phyloP scores from a whole-genome alignment of 768 basidiomycete species.

The Lactifluus piperatus region DNA sequence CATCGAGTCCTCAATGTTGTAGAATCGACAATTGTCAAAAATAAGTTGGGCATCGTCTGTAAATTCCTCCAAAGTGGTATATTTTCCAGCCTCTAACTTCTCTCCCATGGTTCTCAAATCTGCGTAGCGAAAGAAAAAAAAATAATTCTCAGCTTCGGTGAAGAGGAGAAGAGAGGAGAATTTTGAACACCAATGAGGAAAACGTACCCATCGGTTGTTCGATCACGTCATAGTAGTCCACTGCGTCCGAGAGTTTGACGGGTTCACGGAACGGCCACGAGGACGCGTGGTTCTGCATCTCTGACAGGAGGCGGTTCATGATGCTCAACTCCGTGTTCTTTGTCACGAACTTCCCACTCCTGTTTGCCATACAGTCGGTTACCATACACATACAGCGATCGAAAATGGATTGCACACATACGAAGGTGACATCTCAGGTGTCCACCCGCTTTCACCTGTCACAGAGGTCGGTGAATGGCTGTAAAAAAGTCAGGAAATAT shows the following conservation, averaged over 20 bases:
- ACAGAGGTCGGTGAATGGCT: constrained; percentile 1
- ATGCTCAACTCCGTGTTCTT: constrained; percentile 51
- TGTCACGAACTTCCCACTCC: constrained; percentile 35
- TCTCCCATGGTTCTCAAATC: constrained; percentile 83
- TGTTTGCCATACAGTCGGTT: constrained; percentile 11
- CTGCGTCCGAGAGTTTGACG: constrained; percentile 69
- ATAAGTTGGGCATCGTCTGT: constrained; percentile 74
- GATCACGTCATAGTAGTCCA: constrained; percentile 87
- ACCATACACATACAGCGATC: background rate
- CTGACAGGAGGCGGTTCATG: constrained; percentile 72
- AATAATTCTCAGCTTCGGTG: background rate
- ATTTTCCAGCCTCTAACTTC: constrained; percentile 86
- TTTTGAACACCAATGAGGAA: background rate
- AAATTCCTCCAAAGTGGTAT: constrained; percentile 65
- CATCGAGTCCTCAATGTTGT: constrained; percentile 74
- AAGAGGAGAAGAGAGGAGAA: background rate
- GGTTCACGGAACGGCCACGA: constrained; percentile 87
- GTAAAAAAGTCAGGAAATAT: constrained; percentile 1
- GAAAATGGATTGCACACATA: constrained; percentile 31
- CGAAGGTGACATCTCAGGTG: constrained; percentile 68
- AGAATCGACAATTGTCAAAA: constrained; percentile 81
- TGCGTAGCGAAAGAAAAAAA: constrained; percentile 26
- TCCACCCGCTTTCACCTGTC: constrained; percentile 89
- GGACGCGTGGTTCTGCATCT: constrained; percentile 65
- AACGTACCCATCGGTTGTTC: constrained; percentile 85